phyloP scores from a whole-genome alignment of 352 stramenopile species.

The Phytophthora pistaciae region DNA sequence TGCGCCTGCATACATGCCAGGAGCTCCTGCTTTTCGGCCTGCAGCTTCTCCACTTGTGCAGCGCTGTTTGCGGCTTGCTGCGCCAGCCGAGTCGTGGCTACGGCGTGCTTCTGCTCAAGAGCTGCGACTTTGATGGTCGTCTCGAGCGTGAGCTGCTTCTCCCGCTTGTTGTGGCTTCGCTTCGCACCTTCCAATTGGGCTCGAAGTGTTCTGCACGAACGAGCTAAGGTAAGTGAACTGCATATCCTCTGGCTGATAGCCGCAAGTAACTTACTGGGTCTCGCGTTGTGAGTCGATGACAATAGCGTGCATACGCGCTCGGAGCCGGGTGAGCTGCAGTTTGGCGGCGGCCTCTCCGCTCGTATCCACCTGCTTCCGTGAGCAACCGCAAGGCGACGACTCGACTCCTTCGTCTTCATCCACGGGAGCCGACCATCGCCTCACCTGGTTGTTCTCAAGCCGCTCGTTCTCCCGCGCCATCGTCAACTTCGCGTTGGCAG shows the following conservation, averaged over 20 bases:
- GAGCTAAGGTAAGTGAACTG: conserved; percentile 22
- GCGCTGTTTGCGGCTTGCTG: conserved; percentile 41
- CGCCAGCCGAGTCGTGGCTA: conserved; percentile 50
- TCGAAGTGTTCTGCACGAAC: conserved; percentile 43
- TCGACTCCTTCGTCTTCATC: conserved; percentile 22
- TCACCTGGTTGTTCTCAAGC: conserved; percentile 31
- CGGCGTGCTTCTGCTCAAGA: conserved; percentile 59
- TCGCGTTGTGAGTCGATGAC: conserved; percentile 57
- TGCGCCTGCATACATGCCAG: conserved; percentile 41
- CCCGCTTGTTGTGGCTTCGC: conserved; percentile 41
- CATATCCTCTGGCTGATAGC: not conserved
- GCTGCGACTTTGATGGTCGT: conserved; percentile 50
- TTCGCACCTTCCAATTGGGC: conserved; percentile 53
- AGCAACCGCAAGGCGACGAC: conserved; percentile 17
- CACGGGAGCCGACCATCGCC: conserved; percentile 28
- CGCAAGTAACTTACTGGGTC: conserved; percentile 41
- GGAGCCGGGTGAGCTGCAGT: conserved; percentile 55
- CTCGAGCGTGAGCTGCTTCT: conserved; percentile 63
- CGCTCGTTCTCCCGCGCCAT: conserved; percentile 27
- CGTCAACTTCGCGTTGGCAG: conserved; percentile 14
- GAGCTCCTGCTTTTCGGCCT: conserved; percentile 62
- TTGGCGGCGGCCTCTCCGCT: conserved; percentile 40
- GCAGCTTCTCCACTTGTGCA: conserved; percentile 49
- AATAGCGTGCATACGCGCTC: conserved; percentile 63
- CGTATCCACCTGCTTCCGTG: conserved; percentile 31